phyloP scores from a whole-genome alignment of 176 grass and related monocot species.

The Secale cereale region DNA sequence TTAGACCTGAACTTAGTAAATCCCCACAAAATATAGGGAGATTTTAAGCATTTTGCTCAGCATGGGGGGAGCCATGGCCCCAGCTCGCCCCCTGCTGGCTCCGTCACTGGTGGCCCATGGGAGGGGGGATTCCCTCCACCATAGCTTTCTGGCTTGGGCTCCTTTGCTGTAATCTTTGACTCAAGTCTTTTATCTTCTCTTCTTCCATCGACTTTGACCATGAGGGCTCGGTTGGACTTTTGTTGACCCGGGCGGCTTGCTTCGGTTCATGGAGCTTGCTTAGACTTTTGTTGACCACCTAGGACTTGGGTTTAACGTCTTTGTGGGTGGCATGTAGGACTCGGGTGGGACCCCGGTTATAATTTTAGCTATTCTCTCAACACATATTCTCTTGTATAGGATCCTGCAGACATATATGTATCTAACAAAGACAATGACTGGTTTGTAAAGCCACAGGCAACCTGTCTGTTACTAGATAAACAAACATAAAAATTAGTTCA shows the following conservation, averaged over 20 bases:
- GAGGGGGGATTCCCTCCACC: neutral
- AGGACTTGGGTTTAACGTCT: neutral
- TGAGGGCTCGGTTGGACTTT: neutral
- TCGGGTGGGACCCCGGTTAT: neutral
- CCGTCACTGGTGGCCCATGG: no score
- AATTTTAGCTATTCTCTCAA: neutral
- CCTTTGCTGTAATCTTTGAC: neutral
- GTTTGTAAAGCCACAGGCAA: neutral
- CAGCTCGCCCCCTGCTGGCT: no score
- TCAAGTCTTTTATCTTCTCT: neutral
- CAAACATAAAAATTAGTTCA: slow-evolving; percentile 9
- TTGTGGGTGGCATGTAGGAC: neutral
- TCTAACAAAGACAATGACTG: neutral
- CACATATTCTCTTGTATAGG: neutral
- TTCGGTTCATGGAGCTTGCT: neutral
- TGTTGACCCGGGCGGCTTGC: neutral
- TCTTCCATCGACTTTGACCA: neutral
- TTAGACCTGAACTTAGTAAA: no score
- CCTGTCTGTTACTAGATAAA: neutral
- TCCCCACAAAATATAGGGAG: no score
- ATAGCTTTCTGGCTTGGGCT: neutral
- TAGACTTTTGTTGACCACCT: neutral
- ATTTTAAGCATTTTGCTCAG: no score
- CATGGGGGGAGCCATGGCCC: no score
- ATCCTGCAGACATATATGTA: slow-evolving; percentile 5